Percentiles rank a stretch among this genome's conserved stretches.
Conservation (phyloP, 1,139 yeast species). For the Suhomyces choctaworum region DNA sequence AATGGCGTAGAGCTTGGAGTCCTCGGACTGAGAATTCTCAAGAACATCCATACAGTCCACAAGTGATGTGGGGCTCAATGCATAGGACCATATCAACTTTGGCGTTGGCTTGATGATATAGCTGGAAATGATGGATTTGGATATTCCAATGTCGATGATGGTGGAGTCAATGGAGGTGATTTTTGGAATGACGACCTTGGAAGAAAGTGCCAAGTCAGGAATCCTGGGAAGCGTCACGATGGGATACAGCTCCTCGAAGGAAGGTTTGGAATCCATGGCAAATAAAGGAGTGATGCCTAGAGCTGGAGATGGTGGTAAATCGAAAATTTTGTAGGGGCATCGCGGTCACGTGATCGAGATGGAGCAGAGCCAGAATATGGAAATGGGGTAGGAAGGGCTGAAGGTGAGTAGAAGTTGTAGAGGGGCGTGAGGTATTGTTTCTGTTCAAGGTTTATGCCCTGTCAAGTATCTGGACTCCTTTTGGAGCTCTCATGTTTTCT, state of each 20-base stretch:
- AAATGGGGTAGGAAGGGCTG: too few relatives aligned
- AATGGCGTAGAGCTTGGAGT: constrained; percentile 33
- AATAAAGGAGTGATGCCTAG: neutral
- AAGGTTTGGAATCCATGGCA: constrained; percentile 18
- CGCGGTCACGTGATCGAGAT: constrained; percentile 13
- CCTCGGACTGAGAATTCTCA: constrained; percentile 20
- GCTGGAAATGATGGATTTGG: constrained; percentile 74
- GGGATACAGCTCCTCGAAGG: constrained; percentile 40
- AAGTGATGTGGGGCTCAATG: constrained; percentile 62
- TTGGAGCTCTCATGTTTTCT: too few relatives aligned
- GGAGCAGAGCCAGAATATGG: too few relatives aligned
- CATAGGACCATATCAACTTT: constrained; percentile 69
- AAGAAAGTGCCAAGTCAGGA: constrained; percentile 32
- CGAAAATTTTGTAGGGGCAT: constrained; percentile 15
- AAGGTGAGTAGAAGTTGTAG: too few relatives aligned
- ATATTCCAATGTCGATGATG: constrained; percentile 60
- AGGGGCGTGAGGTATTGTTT: too few relatives aligned
- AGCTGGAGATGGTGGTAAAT: constrained; percentile 1
- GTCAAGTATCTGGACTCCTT: too few relatives aligned
- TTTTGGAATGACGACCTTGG: constrained; percentile 35
- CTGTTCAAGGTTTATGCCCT: too few relatives aligned
- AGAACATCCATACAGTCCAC: constrained; percentile 47
- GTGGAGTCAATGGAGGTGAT: constrained; percentile 27
- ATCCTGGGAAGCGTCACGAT: constrained; percentile 44
- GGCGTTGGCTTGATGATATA: constrained; percentile 81